Conservation (phyloP, 768 basidiomycete genomes). For the Daedaleopsis sinensis region DNA sequence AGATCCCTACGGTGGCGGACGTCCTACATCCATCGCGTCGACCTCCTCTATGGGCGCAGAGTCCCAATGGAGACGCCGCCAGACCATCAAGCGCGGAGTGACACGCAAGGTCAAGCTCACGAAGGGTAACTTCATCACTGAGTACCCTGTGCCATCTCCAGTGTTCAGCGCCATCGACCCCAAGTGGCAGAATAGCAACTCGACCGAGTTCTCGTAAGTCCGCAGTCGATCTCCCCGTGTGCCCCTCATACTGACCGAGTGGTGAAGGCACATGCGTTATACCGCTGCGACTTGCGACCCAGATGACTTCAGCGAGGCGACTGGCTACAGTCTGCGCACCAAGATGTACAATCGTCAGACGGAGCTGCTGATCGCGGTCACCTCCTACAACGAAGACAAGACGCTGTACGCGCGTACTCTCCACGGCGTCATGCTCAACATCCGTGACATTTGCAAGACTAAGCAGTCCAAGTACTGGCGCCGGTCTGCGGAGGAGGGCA, state of each 20-base stretch:
- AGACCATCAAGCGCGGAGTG: conserved; percentile 90
- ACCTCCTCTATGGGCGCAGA: conserved; percentile 40
- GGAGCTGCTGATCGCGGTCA: conserved; percentile 92
- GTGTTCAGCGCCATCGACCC: conserved; percentile 81
- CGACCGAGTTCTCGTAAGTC: conserved; percentile 85
- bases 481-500: conserved; percentile 78
- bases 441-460: conserved; percentile 95
- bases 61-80: conserved; percentile 65
- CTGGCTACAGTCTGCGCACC: conserved; percentile 84
- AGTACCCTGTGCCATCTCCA: conserved; percentile 86
- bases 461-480: conserved; percentile 94
- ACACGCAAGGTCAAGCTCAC: conserved; percentile 95
- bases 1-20: conserved; percentile 56
- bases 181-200: conserved; percentile 70
- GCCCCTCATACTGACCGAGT: conserved; percentile 3
- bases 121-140: conserved; percentile 89
- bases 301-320: conserved; percentile 79
- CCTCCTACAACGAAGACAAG: conserved; percentile 93
- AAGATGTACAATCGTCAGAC: conserved; percentile 89
- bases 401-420: conserved; percentile 88
- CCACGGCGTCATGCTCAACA: conserved; percentile 97
- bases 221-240: background rate
- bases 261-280: conserved; percentile 84
- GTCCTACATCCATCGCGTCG: conserved; percentile 47
- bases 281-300: conserved; percentile 92